Evolutionary conservation across 352 stramenopile genomes (phyloP).

Genomic region (Globisporangium spinosum): DNA sequence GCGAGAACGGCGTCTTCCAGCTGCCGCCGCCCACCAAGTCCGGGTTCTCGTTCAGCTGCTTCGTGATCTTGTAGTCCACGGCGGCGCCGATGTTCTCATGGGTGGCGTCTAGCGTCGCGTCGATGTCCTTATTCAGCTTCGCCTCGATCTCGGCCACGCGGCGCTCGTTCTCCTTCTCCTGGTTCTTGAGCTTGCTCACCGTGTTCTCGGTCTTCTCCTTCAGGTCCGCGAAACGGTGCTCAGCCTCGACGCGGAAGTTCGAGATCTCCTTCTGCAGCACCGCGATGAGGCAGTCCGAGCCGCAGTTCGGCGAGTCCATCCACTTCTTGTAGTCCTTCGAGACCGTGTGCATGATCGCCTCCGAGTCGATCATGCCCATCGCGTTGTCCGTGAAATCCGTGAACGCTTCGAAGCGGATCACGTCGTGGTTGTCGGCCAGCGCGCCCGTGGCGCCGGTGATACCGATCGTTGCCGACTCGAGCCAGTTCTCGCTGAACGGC

Average conservation of each 20-base stretch:
- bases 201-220: constrained; percentile 87
- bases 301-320: constrained; percentile 76
- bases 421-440: constrained; percentile 84
- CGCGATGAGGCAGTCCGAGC: constrained; percentile 68
- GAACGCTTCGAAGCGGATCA: constrained; percentile 76
- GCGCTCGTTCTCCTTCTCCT: constrained; percentile 75
- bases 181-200: constrained; percentile 66
- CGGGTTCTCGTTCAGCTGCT: constrained; percentile 71
- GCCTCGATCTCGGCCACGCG: constrained; percentile 66
- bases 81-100: constrained; percentile 53
- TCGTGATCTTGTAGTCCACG: constrained; percentile 74
- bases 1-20: constrained; percentile 79
- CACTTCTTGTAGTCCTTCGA: constrained; percentile 85
- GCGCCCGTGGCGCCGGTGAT: constrained; percentile 76
- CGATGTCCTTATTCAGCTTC: constrained; percentile 60
- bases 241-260: constrained; percentile 78
- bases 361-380: constrained; percentile 47
- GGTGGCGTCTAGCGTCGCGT: constrained; percentile 54
- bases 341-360: constrained; percentile 73
- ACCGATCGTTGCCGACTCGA: constrained; percentile 53
- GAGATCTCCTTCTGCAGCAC: constrained; percentile 74
- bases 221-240: constrained; percentile 79
- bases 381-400: constrained; percentile 47
- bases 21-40: constrained; percentile 43
- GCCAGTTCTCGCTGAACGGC: constrained; percentile 65